Base-by-base conservation (phyloP, 2,329 filamentous ascomycete species). In the Fusarium illudens region DNA sequence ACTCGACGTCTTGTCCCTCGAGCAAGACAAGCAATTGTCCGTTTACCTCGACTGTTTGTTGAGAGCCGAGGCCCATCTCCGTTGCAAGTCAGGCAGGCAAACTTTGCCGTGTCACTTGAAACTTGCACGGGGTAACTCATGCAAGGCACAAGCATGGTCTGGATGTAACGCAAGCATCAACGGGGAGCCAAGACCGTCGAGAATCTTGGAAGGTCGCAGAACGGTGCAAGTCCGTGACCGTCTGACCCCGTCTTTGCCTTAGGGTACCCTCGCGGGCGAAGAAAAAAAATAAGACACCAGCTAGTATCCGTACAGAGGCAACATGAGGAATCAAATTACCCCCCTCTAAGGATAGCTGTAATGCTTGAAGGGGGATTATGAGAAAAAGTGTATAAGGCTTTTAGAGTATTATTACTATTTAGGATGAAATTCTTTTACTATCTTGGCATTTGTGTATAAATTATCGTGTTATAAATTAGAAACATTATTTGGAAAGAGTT, bases 101-200 rank as follows among this genome's bases (percentile, higher is more conserved):
- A 22, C 22, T 27, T 30, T 54, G 55, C 32, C 22, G 34, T 30
- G 15, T 64, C 48, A 57, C 39, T 57, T 51, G 55, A 58, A 52
- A 62, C 65, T 52, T 49, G 27, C 30, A 67, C 42, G 51, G 50
- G 58, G 44, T 48, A 54, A 30, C 59, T 59, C 46, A 64, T 68
- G 52, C 61, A 58, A 60, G 53, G 65, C 58, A 69, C 65, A 57
- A 53, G 60, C 64, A 61, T 58, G 32, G 29, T 36, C 42, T 37
- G 50, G 51, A 58, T 63, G 51, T 50, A 62, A 65, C 66, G 48
- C 54, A 62, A 57, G 39, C 57, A 46, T 34, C 27, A 42, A 49
- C 15, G 30, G 27, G 19, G 50, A 44, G 25, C 62, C 48, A 39
- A 22, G 53, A 44, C 27, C 53, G 44, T 60, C 27, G 29, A 49